A percentile compares a stretch with the other conserved stretches of the same genome.
These are phyloP conservation scores for Talaromyces marneffei DNA, from an alignment of 2,329 filamentous ascomycete genomes.

Conservation along the genomic window DNA sequence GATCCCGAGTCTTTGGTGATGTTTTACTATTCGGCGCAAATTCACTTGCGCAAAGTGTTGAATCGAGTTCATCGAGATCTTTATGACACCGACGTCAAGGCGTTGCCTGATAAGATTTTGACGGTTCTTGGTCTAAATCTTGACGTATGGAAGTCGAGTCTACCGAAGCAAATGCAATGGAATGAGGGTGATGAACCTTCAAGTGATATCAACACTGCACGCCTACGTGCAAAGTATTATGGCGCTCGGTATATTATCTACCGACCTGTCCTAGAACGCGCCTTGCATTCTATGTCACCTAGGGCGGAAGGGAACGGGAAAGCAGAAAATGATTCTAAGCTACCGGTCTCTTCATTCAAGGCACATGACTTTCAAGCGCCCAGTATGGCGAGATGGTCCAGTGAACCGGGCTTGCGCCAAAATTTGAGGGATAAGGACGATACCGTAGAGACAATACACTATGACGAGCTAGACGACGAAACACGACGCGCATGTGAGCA, in stretches of 20 bases:
- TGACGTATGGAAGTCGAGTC: slow-evolving; percentile 48
- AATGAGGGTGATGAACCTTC: slow-evolving; percentile 65
- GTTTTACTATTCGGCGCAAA: slow-evolving; percentile 57
- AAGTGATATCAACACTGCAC: slow-evolving; percentile 69
- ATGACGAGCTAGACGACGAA: slow-evolving; percentile 39
- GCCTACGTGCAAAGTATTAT: slow-evolving; percentile 90
- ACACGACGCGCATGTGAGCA: slow-evolving; percentile 52
- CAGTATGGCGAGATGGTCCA: slow-evolving; percentile 28
- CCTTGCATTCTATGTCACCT: slow-evolving; percentile 45
- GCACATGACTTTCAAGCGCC: slow-evolving; percentile 25
- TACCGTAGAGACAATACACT: slow-evolving; percentile 11
- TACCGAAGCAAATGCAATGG: slow-evolving; percentile 54
- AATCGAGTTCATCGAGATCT: slow-evolving; percentile 52
- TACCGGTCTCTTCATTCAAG: slow-evolving; percentile 31
- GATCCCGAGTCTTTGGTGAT: slow-evolving; percentile 41
- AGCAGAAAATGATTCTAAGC: slow-evolving; percentile 22
- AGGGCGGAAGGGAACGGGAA: not conserved
- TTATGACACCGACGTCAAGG: slow-evolving; percentile 28
- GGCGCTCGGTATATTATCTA: slow-evolving; percentile 86
- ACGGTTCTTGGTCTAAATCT: slow-evolving; percentile 44
- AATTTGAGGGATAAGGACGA: slow-evolving; percentile 19
- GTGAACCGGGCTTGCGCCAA: slow-evolving; percentile 31
- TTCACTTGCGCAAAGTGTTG: slow-evolving; percentile 53
- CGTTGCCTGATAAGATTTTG: slow-evolving; percentile 29
- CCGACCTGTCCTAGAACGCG: slow-evolving; percentile 65